Conservation (phyloP, 768 basidiomycete genomes). For the Holtermannia corniformis region DNA sequence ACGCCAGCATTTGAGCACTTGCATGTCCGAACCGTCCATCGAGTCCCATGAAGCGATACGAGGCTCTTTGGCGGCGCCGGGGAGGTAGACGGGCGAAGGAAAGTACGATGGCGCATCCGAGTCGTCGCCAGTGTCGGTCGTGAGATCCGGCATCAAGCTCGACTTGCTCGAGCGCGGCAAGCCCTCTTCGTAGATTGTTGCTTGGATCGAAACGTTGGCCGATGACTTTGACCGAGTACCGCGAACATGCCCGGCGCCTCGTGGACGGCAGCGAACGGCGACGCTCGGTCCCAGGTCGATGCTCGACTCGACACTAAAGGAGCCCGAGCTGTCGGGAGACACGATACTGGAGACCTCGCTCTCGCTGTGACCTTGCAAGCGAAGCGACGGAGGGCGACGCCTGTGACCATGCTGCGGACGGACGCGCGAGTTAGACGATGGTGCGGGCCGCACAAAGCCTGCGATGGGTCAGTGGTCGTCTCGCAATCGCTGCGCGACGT, state of each 20-base stretch:
- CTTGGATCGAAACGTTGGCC: constrained; percentile 17
- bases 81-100: not conserved
- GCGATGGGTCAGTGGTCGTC: not conserved
- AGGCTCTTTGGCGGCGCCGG: not conserved
- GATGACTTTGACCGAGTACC: constrained; percentile 26
- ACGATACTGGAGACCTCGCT: not conserved
- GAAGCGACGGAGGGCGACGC: not conserved
- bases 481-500: not conserved
- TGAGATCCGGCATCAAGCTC: not conserved
- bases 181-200: constrained; percentile 29
- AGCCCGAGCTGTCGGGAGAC: not conserved
- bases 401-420: not conserved
- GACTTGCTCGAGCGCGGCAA: constrained; percentile 1
- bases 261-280: constrained; percentile 6
- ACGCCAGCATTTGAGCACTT: constrained; percentile 19
- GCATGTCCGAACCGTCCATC: constrained; percentile 6
- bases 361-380: not conserved
- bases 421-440: not conserved
- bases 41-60: not conserved
- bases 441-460: not conserved
- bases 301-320: not conserved
- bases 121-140: not conserved
- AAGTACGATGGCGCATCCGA: not conserved
- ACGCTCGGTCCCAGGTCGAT: constrained; percentile 1
- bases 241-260: constrained; percentile 17